Evolutionary conservation across 768 basidiomycete genomes (phyloP).

Genomic region (Naganishia kalamii): DNA sequence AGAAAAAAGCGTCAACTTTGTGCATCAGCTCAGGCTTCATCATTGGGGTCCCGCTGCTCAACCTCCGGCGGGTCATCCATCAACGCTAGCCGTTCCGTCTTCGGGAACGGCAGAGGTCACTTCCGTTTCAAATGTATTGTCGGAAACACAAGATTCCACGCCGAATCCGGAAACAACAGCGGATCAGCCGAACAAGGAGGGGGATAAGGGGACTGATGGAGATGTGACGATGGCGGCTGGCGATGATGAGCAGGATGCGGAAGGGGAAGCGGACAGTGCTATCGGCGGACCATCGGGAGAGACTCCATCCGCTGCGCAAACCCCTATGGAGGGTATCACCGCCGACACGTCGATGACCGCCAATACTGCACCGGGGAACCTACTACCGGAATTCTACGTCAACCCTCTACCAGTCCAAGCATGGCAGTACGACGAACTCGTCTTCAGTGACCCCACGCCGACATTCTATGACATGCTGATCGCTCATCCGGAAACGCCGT

Average conservation of each 20-base stretch:
- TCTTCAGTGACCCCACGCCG: slow-evolving; percentile 88
- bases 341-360: background rate
- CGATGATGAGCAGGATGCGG: background rate
- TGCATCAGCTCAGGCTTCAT: slow-evolving; percentile 89
- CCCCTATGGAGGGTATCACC: slow-evolving; percentile 1
- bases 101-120: slow-evolving; percentile 36
- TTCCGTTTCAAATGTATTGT: background rate
- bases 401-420: slow-evolving; percentile 60
- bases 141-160: background rate
- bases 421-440: slow-evolving; percentile 98
- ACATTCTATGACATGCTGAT: slow-evolving; percentile 75
- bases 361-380: background rate
- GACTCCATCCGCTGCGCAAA: background rate
- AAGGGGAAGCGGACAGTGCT: background rate
- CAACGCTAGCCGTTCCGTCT: slow-evolving; percentile 59
- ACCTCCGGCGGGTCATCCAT: slow-evolving; percentile 48
- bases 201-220: background rate
- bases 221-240: slow-evolving; percentile 1
- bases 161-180: background rate
- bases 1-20: slow-evolving; percentile 79
- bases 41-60: slow-evolving; percentile 41
- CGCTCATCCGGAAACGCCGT: slow-evolving; percentile 71
- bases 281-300: background rate
- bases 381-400: background rate
- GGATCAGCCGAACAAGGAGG: slow-evolving; percentile 10